Percentiles rank a stretch among this genome's conserved stretches.
phyloP scores from a whole-genome alignment of 176 grass and related monocot genomes.

The Bonia amplexicaulis region DNA sequence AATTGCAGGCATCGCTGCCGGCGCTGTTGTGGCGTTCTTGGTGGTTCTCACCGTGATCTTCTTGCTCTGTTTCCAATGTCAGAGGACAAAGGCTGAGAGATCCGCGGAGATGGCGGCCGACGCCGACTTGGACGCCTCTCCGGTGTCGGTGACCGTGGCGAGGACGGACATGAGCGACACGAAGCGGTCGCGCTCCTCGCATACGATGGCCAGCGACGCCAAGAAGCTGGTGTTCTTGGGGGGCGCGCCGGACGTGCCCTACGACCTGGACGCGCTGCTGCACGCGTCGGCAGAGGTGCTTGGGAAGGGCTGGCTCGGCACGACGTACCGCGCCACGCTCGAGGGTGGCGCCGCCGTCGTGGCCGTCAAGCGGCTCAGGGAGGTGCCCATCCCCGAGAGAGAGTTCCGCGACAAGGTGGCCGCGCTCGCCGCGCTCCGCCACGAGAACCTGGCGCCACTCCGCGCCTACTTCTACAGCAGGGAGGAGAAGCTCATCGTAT shows the following conservation, averaged over 20 bases:
- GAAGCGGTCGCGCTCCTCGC: slow-evolving; percentile 6
- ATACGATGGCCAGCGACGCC: neutral
- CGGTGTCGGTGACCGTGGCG: slow-evolving; percentile 21
- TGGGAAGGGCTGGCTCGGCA: slow-evolving; percentile 75
- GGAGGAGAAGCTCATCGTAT: slow-evolving; percentile 82
- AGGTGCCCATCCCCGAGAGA: slow-evolving; percentile 47
- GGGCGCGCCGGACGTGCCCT: slow-evolving; percentile 24
- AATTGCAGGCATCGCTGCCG: slow-evolving; percentile 64
- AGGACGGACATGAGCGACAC: neutral
- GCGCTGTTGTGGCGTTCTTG: slow-evolving; percentile 30
- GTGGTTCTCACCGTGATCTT: slow-evolving; percentile 35
- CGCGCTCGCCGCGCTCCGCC: slow-evolving; percentile 47
- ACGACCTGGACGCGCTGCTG: slow-evolving; percentile 75
- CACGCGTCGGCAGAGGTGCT: slow-evolving; percentile 77
- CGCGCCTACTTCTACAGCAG: slow-evolving; percentile 78
- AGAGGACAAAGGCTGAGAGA: neutral
- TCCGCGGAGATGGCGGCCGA: slow-evolving; percentile 6
- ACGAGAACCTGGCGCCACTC: slow-evolving; percentile 47
- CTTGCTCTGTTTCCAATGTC: slow-evolving; percentile 26
- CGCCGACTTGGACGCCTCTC: slow-evolving; percentile 2
- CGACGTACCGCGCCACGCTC: slow-evolving; percentile 76
- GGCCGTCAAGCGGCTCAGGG: slow-evolving; percentile 63
- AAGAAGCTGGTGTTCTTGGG: slow-evolving; percentile 75
- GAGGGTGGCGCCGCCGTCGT: slow-evolving; percentile 52
- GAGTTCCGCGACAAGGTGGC: slow-evolving; percentile 54